Evolutionary conservation across 108 stramenopile species (phyloP).

Genomic region (Schizochytrium sp.): DNA sequence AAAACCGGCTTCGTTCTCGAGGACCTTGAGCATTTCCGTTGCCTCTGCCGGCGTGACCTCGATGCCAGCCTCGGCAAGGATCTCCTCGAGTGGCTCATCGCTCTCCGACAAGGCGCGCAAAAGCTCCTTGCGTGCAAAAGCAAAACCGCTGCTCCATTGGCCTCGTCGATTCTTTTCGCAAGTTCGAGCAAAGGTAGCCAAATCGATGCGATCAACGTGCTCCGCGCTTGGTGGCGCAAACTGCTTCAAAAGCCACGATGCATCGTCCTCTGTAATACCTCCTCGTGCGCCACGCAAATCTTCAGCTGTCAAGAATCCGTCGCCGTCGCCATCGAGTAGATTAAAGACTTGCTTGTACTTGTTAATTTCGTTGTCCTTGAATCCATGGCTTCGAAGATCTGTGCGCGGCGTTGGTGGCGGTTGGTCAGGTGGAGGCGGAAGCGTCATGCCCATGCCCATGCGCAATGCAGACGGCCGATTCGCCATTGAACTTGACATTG

Average conservation of each 20-base stretch:
- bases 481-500: no score
- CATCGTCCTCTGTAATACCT: background rate
- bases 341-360: background rate
- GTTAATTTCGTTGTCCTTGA: background rate
- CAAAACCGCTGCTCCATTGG: background rate
- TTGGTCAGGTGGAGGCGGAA: no score
- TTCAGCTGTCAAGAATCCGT: background rate
- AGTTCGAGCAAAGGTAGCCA: background rate
- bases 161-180: background rate
- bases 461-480: no score
- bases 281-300: background rate
- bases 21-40: background rate
- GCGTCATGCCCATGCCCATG: no score
- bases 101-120: background rate
- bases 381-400: background rate
- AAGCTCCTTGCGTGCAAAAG: background rate
- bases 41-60: background rate
- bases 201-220: background rate
- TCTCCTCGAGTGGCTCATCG: background rate
- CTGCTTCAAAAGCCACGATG: background rate
- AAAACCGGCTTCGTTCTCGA: background rate
- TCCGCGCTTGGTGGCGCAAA: background rate
- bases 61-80: background rate
- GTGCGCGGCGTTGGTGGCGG: background rate
- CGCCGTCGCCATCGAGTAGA: background rate